Base-by-base conservation (phyloP, 2,329 filamentous ascomycete species). In the Trichoderma arundinaceum region DNA sequence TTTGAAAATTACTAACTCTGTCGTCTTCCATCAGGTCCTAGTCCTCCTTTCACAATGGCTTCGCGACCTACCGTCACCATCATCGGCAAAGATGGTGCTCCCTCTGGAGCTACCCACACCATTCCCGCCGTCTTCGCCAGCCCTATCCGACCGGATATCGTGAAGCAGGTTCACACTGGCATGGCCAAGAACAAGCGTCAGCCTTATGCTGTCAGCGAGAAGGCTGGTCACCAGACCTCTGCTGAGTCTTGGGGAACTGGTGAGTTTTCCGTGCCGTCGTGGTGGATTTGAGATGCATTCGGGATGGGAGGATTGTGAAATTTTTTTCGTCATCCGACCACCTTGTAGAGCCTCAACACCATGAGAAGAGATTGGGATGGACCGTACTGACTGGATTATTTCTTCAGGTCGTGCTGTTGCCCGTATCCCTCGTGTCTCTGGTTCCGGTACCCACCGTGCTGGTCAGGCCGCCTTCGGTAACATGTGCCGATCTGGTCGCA, bases 141-240 rank as follows among this genome's bases (percentile, higher is more conserved):
- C 76, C 95, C 95, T 76, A 98, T 99, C 88, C 94, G 95, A 82
- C 92, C 94, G 78, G 95, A 99, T 85, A 97, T 99, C 81, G 95
- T 99, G 81, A 94, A 98, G 89, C 91, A 94, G 83, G 91, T 98
- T 78, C 95, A 99, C 90, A 96, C 92, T 78, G 95, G 95, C 79
- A 96, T 99, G 88, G 94, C 94, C 82, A 99, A 99, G 92, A 99
- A 99, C 90, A 97, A 96, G 90, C 91, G 95, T 82, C 95, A 99
- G 79, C 94, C 95, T 76, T 99, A 99, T 84, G 89, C 95, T 79
- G 95, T 99, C 88, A 97, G 93, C 90, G 94, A 98, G 91, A 99
- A 99, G 92, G 95, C 95, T 80, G 95, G 95, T 87, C 95, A 99
- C 87, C 95, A 99, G 88, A 99, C 95, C 81, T 97, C 92, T 84